Conservation (phyloP, 164 flowering plant genomes). For the Malania oleifera region DNA sequence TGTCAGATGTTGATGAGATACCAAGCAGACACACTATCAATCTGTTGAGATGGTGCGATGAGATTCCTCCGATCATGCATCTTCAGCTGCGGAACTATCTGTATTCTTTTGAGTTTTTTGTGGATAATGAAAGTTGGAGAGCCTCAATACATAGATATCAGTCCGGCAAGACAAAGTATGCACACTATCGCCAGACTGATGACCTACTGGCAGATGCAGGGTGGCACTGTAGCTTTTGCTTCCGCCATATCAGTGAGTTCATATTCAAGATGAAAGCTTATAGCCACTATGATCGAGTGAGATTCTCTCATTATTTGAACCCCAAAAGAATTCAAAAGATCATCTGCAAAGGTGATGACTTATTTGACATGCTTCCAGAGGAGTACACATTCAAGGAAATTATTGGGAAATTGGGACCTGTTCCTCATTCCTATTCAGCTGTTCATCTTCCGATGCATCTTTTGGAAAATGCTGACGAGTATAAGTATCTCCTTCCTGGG, state of each 20-base stretch:
- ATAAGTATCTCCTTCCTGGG: slow-evolving; percentile 50
- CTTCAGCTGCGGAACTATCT: slow-evolving; percentile 73
- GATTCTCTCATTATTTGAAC: slow-evolving; percentile 60
- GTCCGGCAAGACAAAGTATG: slow-evolving; percentile 69
- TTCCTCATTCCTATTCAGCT: slow-evolving; percentile 55
- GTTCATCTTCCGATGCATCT: slow-evolving; percentile 57
- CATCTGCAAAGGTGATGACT: slow-evolving; percentile 61
- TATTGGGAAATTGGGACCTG: slow-evolving; percentile 62
- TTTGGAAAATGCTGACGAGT: slow-evolving; percentile 41
- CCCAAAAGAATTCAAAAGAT: slow-evolving; percentile 65
- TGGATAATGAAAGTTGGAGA: slow-evolving; percentile 84
- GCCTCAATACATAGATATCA: slow-evolving; percentile 83
- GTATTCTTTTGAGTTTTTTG: slow-evolving; percentile 79
- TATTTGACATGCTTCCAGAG: slow-evolving; percentile 63
- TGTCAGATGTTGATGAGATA: slow-evolving; percentile 92
- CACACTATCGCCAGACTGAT: slow-evolving; percentile 78
- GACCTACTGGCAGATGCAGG: slow-evolving; percentile 77
- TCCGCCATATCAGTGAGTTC: slow-evolving; percentile 66
- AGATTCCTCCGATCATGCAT: slow-evolving; percentile 63
- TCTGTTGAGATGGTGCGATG: slow-evolving; percentile 86
- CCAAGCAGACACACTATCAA: slow-evolving; percentile 84
- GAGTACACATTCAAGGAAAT: slow-evolving; percentile 60
- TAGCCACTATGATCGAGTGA: slow-evolving; percentile 79
- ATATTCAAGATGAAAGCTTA: slow-evolving; percentile 96
- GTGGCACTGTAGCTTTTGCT: slow-evolving; percentile 95